Conservation (phyloP, 768 basidiomycete species). For the Lactarius trivialis region DNA sequence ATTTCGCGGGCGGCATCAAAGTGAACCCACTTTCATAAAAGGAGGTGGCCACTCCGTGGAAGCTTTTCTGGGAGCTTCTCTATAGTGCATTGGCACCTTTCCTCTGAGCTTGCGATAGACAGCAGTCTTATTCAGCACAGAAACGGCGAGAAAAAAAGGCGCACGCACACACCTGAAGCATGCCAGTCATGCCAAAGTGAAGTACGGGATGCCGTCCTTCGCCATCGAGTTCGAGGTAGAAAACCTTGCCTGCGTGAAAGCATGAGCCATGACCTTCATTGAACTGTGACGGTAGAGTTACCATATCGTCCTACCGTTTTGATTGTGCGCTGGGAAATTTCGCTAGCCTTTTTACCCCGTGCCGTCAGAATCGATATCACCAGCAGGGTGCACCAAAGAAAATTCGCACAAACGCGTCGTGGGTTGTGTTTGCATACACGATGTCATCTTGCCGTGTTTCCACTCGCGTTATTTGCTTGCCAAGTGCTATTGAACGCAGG, state of each 20-base stretch:
- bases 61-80: slow-evolving; percentile 36
- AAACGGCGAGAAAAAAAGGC: not conserved
- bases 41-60: slow-evolving; percentile 57
- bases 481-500: slow-evolving; percentile 44
- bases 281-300: slow-evolving; percentile 22
- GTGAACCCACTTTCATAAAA: slow-evolving; percentile 48
- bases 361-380: not conserved
- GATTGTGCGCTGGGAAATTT: slow-evolving; percentile 45
- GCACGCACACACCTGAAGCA: slow-evolving; percentile 47
- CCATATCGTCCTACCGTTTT: slow-evolving; percentile 49
- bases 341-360: slow-evolving; percentile 40
- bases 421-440: slow-evolving; percentile 52
- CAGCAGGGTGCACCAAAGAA: not conserved
- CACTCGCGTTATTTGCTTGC: slow-evolving; percentile 48
- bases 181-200: slow-evolving; percentile 87
- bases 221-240: slow-evolving; percentile 60
- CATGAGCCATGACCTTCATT: not conserved
- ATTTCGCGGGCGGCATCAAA: not conserved
- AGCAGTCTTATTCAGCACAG: not conserved
- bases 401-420: slow-evolving; percentile 54
- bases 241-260: slow-evolving; percentile 46
- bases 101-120: slow-evolving; percentile 41
- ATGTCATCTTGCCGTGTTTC: slow-evolving; percentile 54
- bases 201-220: slow-evolving; percentile 57
- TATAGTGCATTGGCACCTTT: slow-evolving; percentile 43